Evolutionary conservation across 192 early-diverging fungal species (phyloP).

Genomic region (Podila horticola): DNA sequence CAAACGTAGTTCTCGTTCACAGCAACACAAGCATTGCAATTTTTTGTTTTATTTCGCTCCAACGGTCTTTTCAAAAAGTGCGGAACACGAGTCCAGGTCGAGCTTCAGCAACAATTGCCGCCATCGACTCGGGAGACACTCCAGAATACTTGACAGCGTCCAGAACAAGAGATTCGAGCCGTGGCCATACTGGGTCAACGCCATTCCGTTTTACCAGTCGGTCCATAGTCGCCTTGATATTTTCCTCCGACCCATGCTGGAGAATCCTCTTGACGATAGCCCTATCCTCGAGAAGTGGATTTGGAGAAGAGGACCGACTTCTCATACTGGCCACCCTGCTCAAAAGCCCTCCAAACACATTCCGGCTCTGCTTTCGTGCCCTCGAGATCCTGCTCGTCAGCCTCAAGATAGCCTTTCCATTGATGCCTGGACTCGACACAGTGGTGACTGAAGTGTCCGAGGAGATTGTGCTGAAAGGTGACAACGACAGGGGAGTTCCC

Average conservation of each 20-base stretch:
- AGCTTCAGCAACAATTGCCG: neutral
- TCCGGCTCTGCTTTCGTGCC: too few species aligned
- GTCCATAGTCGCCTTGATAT: neutral
- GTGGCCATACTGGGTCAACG: constrained; percentile 9
- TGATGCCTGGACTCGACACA: too few species aligned
- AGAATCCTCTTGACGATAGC: too few species aligned
- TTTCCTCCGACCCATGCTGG: neutral
- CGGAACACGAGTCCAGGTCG: constrained; percentile 13
- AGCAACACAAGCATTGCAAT: too few species aligned
- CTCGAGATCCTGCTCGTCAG: too few species aligned
- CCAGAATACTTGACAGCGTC: constrained; percentile 23
- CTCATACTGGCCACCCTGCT: too few species aligned
- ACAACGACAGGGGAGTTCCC: neutral
- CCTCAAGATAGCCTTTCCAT: too few species aligned
- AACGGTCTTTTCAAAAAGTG: neutral
- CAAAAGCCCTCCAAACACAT: too few species aligned
- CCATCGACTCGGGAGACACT: constrained; percentile 3
- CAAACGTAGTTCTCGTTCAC: neutral
- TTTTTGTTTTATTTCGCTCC: neutral
- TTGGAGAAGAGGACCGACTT: too few species aligned
- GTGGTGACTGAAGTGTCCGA: too few species aligned
- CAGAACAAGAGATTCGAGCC: constrained; percentile 12
- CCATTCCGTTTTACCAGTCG: neutral
- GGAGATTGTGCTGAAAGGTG: too few species aligned
- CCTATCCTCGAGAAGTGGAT: too few species aligned